Evolutionary conservation across 495 filamentous ascomycete genomes (phyloP), one percentile per base, ranked within the genome.

Genomic region (Penicillium salamii): DNA sequence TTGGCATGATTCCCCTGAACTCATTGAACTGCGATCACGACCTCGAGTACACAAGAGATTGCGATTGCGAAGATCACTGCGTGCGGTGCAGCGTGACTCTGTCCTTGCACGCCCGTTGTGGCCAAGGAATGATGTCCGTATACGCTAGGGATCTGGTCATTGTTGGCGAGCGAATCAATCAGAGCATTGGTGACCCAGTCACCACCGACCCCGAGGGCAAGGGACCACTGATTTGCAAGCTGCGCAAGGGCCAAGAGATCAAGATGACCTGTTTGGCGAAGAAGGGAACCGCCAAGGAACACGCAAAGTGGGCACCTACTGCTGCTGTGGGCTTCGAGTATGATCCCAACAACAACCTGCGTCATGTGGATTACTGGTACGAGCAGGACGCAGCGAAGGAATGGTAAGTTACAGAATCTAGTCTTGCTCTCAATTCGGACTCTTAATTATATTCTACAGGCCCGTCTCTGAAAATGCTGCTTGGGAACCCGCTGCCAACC

Each of bases 221-320:
- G 43, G 93, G 93, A 0, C 76, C 83, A 5, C 76, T 97, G 47
- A 91, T 98, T 57, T 86, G 85, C 63, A 96, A 97, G 72, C 70
- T 98, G 54, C 78, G 91, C 17, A 87, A 89, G 47, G 87, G 84
- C 4, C 95, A 98, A 65, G 89, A 95, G 65, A 64, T 98, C 44
- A 85, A 87, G 65, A 79, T 97, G 65, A 86, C 83, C 35, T 97
- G 92, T 61, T 84, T 97, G 54, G 95, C 91, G 43, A 97, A 96
- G 79, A 97, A 97, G 76, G 93, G 93, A 0, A 97, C 97, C 50
- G 91, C 92, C 3, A 98, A 97, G 77, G 93, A 98, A 65, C 93
- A 98, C 74, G 87, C 95, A 0, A 98, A 98, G 66, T 98, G 93
- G 93, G 85, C 88, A 40, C 91, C 95, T 2, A 88, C 86, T 33